Evolutionary conservation across 2,329 filamentous ascomycete genomes (phyloP).

Genomic region (Hymenoscyphus salicellus): DNA sequence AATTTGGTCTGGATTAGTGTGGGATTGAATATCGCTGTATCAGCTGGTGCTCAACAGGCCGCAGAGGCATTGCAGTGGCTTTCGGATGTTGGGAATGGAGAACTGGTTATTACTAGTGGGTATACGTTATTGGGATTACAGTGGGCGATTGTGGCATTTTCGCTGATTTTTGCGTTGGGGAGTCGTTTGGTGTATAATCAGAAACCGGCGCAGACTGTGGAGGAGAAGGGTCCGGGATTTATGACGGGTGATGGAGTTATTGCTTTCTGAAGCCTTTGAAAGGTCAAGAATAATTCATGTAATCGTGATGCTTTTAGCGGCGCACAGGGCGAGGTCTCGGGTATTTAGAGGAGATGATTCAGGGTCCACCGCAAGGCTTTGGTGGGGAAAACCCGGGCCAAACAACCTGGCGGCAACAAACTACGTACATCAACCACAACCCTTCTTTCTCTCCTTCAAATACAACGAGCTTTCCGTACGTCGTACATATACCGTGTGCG

Average conservation of each 20-base stretch:
- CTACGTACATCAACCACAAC: not conserved
- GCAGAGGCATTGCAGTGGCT: constrained; percentile 8
- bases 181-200: constrained; percentile 6
- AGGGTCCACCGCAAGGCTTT: not conserved
- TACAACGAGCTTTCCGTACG: too few species aligned
- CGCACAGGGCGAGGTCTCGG: not conserved
- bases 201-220: not conserved
- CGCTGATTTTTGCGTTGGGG: constrained; percentile 3
- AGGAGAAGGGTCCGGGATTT: constrained; percentile 1
- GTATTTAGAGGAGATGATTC: not conserved
- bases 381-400: not conserved
- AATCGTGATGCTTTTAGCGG: not conserved
- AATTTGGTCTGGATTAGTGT: constrained; percentile 6
- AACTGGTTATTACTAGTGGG: not conserved
- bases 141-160: constrained; percentile 10
- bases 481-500: too few species aligned
- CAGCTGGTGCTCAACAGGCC: constrained; percentile 11
- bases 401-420: not conserved
- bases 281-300: not conserved
- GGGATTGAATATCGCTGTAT: not conserved
- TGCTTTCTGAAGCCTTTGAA: not conserved
- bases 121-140: constrained; percentile 4
- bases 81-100: not conserved
- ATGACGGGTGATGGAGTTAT: not conserved
- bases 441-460: not conserved